Base-by-base conservation (phyloP, 352 stramenopile species). In the Pythium periplocum region DNA sequence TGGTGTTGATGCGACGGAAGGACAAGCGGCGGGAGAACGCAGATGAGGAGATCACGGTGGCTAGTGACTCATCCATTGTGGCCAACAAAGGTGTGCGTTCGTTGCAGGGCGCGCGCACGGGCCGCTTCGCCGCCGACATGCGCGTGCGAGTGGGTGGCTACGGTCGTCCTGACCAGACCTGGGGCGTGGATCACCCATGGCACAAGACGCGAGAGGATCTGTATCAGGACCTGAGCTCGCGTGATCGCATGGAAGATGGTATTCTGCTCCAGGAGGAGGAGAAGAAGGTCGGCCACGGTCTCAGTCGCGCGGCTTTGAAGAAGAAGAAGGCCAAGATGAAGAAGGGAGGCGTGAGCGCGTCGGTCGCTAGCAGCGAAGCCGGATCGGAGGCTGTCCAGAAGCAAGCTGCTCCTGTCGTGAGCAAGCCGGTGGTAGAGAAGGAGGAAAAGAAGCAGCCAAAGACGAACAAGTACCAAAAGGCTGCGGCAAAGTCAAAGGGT, bases 61-160 rank as follows among this genome's bases (percentile, higher is more conserved):
- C 73, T 17, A 88, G 78, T 42, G 73, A 88, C 64, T 58, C 64
- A 56, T 84, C 72, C 10, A 86, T 90, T 45, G 67, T 74, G 6
- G 68, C 75, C 33, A 90, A 77, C 57, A 87, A 87, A 45, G 79
- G 79, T 26, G 44, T 90, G 61, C 75, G 77, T 4, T 86, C 76
- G 11, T 47, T 90, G 38, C 53, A 64, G 17, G 65, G 64, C 26
- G 75, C 73, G 36, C 74, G 74, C 48, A 71, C 74, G 1, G 81
- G 81, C 11, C 78, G 78, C 31, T 91, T 91, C 48, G 81, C 81
- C 32, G 81, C 81, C 48, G 81, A 91, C 61, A 91, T 91, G 81
- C 81, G 81, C 51, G 66, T 84, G 31, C 77, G 71, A 31, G 65
- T 87, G 6, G 78, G 81, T 32, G 78, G 78, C 49, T 91, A 91